These are phyloP conservation scores for Lolium rigidum DNA, from an alignment of 176 grass and related monocot species.

Conservation along the genomic window DNA sequence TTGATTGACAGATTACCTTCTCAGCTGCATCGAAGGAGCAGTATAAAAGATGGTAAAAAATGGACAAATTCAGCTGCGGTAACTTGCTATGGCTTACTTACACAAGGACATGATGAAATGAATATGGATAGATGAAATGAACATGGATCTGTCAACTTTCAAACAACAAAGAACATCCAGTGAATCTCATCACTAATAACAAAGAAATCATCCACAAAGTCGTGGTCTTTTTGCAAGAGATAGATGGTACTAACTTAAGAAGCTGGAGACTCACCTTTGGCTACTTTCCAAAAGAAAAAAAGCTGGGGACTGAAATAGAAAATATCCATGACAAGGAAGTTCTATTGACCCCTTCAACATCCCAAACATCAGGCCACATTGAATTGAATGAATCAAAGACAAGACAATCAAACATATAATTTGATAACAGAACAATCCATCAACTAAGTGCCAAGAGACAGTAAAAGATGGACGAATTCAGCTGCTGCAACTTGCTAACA, in stretches of 20 bases:
- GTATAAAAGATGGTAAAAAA: too few species aligned
- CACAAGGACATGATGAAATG: too few species aligned
- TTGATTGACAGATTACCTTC: too few species aligned
- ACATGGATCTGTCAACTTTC: not conserved
- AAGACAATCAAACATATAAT: not conserved
- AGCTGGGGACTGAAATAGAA: too few species aligned
- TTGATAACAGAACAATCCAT: slow-evolving; percentile 38
- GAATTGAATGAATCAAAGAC: slow-evolving; percentile 36
- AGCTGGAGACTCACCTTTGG: too few species aligned
- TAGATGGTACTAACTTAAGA: not conserved
- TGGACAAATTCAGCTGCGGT: too few species aligned
- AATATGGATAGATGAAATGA: not conserved
- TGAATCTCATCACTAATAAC: not conserved
- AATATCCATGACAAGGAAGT: too few species aligned
- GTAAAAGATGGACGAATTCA: slow-evolving; percentile 19
- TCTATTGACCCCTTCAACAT: not conserved
- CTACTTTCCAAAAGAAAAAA: too few species aligned
- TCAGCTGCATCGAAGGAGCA: too few species aligned
- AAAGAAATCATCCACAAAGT: not conserved
- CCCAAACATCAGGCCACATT: slow-evolving; percentile 4
- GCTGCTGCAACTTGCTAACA: slow-evolving; percentile 12
- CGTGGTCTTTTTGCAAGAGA: not conserved
- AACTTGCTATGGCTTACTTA: too few species aligned
- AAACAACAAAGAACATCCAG: not conserved
- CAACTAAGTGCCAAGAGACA: not conserved